phyloP scores from a whole-genome alignment of 176 grass and related monocot genomes.

The Musa troglodytarum region DNA sequence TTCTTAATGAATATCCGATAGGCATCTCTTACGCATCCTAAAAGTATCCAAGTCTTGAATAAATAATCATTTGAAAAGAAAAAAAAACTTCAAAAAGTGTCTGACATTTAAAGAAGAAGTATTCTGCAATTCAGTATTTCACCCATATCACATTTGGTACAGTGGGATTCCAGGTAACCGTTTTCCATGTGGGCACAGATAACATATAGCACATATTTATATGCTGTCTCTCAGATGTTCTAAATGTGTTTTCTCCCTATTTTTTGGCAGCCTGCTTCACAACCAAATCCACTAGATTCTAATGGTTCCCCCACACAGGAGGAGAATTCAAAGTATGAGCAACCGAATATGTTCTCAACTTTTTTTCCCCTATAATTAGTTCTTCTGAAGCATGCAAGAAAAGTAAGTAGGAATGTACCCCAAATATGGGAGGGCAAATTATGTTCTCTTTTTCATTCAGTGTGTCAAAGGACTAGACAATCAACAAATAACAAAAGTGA shows the following conservation, averaged over 20 bases:
- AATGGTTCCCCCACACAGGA: slow-evolving; percentile 48
- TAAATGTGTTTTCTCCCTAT: slow-evolving; percentile 26
- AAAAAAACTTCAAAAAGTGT: background rate
- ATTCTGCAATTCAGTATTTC: background rate
- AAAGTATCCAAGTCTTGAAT: background rate
- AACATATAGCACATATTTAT: background rate
- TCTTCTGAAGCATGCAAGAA: background rate
- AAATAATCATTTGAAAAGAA: background rate
- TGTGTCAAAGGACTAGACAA: background rate
- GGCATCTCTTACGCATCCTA: too few species aligned
- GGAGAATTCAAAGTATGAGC: slow-evolving; percentile 90
- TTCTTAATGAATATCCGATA: background rate
- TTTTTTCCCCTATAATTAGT: slow-evolving; percentile 7
- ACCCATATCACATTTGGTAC: too few species aligned
- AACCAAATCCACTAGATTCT: slow-evolving; percentile 30
- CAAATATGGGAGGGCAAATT: background rate
- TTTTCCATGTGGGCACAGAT: background rate
- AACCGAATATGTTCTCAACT: background rate
- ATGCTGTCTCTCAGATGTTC: background rate
- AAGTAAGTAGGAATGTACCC: background rate
- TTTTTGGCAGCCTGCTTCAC: slow-evolving; percentile 61
- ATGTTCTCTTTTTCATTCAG: background rate
- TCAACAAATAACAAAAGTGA: background rate
- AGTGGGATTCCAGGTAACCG: too few species aligned
- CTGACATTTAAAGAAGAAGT: background rate